Evolutionary conservation across 2,329 filamentous ascomycete genomes (phyloP).

Genomic region (Proliferodiscus dingleyae): DNA sequence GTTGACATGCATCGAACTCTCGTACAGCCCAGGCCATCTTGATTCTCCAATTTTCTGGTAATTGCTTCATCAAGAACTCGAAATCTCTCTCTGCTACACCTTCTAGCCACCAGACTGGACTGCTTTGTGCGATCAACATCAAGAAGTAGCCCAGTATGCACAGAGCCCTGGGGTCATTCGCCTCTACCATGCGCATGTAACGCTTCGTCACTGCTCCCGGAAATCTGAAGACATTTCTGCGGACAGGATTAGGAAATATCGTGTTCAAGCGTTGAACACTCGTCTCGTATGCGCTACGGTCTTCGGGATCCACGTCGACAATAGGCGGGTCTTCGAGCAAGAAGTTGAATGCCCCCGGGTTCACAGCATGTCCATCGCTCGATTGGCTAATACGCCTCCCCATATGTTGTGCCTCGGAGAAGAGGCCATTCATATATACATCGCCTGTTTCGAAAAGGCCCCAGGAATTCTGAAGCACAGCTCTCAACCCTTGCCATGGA

Average conservation of each 20-base stretch:
- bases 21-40: slow-evolving; percentile 19
- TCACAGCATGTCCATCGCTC: background rate
- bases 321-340: slow-evolving; percentile 31
- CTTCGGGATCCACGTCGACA: slow-evolving; percentile 16
- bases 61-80: slow-evolving; percentile 37
- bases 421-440: slow-evolving; percentile 6
- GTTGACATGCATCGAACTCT: slow-evolving; percentile 6
- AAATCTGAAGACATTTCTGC: slow-evolving; percentile 53
- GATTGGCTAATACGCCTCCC: background rate
- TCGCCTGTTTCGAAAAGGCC: slow-evolving; percentile 52
- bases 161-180: slow-evolving; percentile 54
- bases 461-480: slow-evolving; percentile 56
- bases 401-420: slow-evolving; percentile 3
- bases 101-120: slow-evolving; percentile 63
- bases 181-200: slow-evolving; percentile 54
- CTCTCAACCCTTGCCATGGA: slow-evolving; percentile 59
- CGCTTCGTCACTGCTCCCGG: slow-evolving; percentile 57
- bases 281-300: slow-evolving; percentile 47
- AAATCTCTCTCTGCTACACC: slow-evolving; percentile 60
- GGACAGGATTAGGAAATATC: slow-evolving; percentile 53
- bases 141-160: slow-evolving; percentile 64
- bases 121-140: slow-evolving; percentile 57
- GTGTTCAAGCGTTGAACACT: slow-evolving; percentile 58
- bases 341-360: slow-evolving; percentile 13
- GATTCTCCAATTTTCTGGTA: slow-evolving; percentile 18